These are phyloP conservation scores for Boletus tomentosulus DNA, from an alignment of 768 basidiomycete genomes.

Conservation along the genomic window DNA sequence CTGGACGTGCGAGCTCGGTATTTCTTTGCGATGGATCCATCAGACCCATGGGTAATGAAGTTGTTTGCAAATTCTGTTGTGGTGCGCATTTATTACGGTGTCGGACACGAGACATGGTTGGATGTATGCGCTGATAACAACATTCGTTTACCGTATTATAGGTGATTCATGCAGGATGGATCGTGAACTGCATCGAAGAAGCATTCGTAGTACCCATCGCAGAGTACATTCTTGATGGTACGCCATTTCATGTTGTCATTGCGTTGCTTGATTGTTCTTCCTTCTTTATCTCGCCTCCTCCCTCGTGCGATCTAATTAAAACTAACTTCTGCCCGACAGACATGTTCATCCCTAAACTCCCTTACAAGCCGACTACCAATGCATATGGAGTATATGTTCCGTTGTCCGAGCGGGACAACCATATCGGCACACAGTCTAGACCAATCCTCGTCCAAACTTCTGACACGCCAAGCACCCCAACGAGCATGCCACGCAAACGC, in stretches of 20 bases:
- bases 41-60: slow-evolving; percentile 26
- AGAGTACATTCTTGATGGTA: slow-evolving; percentile 31
- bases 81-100: slow-evolving; percentile 17
- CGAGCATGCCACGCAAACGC: slow-evolving; percentile 21
- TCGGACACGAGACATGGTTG: not conserved
- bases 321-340: slow-evolving; percentile 9
- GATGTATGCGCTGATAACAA: slow-evolving; percentile 5
- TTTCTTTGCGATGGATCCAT: slow-evolving; percentile 28
- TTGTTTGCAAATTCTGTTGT: slow-evolving; percentile 25
- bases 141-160: not conserved
- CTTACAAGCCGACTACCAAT: slow-evolving; percentile 14
- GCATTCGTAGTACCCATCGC: slow-evolving; percentile 25
- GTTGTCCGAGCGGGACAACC: not conserved
- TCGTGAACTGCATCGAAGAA: slow-evolving; percentile 25
- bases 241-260: slow-evolving; percentile 4
- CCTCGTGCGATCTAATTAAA: not conserved
- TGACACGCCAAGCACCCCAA: slow-evolving; percentile 26
- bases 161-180: slow-evolving; percentile 32
- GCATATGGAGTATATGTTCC: not conserved
- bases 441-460: slow-evolving; percentile 1
- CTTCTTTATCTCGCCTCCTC: not conserved
- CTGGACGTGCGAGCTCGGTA: slow-evolving; percentile 15
- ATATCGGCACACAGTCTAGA: not conserved
- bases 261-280: not conserved
- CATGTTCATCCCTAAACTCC: slow-evolving; percentile 12